Base-by-base conservation (phyloP, 148 eudicot genomes). In the Rheum nobile region DNA sequence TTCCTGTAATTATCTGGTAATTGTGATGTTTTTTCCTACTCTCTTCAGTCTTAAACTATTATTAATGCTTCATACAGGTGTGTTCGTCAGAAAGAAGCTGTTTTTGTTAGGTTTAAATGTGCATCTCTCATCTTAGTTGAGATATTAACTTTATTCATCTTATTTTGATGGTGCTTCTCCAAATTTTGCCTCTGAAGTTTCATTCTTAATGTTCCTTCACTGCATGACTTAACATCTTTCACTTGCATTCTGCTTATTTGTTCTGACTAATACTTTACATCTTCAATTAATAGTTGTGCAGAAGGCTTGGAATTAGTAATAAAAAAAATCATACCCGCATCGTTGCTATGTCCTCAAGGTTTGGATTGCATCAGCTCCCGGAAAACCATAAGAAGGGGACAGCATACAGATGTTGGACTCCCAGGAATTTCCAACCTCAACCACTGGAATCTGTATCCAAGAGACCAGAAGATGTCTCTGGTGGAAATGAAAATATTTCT, bases 381-480 rank as follows among this genome's bases (percentile, higher is more conserved):
- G 97, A 95, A 81, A 84, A 81, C 75, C 88, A 75, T 71, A 88
- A 88, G 31, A 87, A 81, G 84, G 86, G 87, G 37, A 78, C 85
- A 80, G 94, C 80, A 21, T 88, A 90, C 78, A 83, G 97, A 75
- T 82, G 88, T 81, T 95, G 97, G 97, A 90, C 97, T 16, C 78
- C 82, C 74, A 78, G 87, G 22, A 92, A 88, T 76, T 85, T 84
- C 77, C 79, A 83, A 73, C 83, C 77, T 41, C 86, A 82, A 70
- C 79, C 86, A 47, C 81, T 90, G 70, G 74, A 73, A 72, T 52
- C 83, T 67, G 37, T 71, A 55, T 39, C 68, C 31, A 75, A 59
- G 35, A 79, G 76, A 79, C 68, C 79, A 73, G 85, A 84, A 77
- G 71, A 72, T 69, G 75, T 54, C 44, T 47, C 70, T 69, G 74